Evolutionary conservation across 2,329 filamentous ascomycete genomes (phyloP).

Genomic region (Exophiala calicioides): DNA sequence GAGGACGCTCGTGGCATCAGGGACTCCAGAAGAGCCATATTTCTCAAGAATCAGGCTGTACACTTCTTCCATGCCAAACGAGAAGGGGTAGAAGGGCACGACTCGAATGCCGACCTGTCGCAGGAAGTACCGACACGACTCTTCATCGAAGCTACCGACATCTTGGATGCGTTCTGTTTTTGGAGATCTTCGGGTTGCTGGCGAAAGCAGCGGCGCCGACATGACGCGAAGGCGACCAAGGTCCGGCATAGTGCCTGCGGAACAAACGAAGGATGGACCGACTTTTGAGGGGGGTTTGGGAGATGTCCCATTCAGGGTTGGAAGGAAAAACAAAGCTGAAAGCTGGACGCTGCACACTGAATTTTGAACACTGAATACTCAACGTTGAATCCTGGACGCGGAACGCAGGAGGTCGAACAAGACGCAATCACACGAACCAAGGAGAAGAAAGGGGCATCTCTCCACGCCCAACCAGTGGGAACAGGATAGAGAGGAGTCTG

Average conservation of each 20-base stretch:
- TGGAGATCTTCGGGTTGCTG: conserved; percentile 7
- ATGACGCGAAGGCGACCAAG: conserved; percentile 9
- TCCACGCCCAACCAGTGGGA: too few relatives aligned
- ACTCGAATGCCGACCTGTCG: conserved; percentile 31
- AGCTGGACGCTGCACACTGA: conserved; percentile 1
- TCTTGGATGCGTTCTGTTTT: conserved; percentile 16
- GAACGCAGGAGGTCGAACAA: too few relatives aligned
- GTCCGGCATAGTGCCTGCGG: conserved; percentile 12
- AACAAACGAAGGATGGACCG: background rate
- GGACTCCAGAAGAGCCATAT: conserved; percentile 29
- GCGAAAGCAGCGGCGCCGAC: conserved; percentile 7
- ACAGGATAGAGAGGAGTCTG: too few relatives aligned
- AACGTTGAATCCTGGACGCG: too few relatives aligned
- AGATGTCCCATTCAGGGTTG: too few relatives aligned
- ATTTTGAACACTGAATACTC: too few relatives aligned
- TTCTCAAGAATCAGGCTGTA: conserved; percentile 28
- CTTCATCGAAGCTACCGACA: conserved; percentile 32
- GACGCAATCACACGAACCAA: too few relatives aligned
- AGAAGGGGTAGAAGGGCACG: conserved; percentile 31
- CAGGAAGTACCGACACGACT: conserved; percentile 33
- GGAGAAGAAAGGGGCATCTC: too few relatives aligned
- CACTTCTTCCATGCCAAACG: conserved; percentile 34
- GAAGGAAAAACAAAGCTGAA: too few relatives aligned
- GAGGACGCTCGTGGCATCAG: conserved; percentile 32
- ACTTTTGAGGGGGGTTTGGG: too few relatives aligned